phyloP scores from a whole-genome alignment of 768 basidiomycete genomes.

The Hortiboletus flavorubellus region DNA sequence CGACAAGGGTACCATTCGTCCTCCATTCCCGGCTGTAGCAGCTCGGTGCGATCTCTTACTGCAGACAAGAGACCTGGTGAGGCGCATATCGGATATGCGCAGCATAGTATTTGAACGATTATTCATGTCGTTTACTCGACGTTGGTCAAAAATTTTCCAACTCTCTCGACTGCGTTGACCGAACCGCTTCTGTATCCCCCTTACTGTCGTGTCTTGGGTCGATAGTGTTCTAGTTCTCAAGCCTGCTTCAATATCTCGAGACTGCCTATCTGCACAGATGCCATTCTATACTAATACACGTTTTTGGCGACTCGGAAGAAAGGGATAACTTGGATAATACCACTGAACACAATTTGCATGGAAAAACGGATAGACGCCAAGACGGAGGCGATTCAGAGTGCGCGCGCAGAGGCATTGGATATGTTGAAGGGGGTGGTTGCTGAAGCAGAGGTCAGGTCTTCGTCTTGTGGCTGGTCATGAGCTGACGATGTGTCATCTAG shows the following conservation, averaged over 20 bases:
- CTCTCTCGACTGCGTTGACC: slow-evolving; percentile 27
- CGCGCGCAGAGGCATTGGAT: slow-evolving; percentile 38
- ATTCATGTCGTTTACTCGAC: slow-evolving; percentile 16
- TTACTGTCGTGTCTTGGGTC: too few relatives aligned
- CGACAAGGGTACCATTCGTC: not conserved
- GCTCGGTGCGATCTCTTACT: too few relatives aligned
- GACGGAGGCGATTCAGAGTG: slow-evolving; percentile 41
- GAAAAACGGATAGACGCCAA: slow-evolving; percentile 46
- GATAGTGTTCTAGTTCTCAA: too few relatives aligned
- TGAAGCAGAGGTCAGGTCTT: slow-evolving; percentile 29
- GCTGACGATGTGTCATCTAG: slow-evolving; percentile 24
- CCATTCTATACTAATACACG: too few relatives aligned
- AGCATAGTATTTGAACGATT: too few relatives aligned
- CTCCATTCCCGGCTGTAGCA: too few relatives aligned
- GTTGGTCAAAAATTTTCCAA: slow-evolving; percentile 50
- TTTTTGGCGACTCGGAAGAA: too few relatives aligned
- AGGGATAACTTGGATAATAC: too few relatives aligned
- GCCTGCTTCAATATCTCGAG: too few relatives aligned
- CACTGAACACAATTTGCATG: slow-evolving; percentile 8
- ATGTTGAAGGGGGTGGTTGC: slow-evolving; percentile 35
- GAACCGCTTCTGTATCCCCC: slow-evolving; percentile 19
- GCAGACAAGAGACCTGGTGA: too few relatives aligned
- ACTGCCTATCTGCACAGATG: too few relatives aligned
- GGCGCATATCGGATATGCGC: too few relatives aligned
- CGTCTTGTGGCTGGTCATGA: slow-evolving; percentile 9